These are phyloP conservation scores for Eimeria acervulina DNA, from an alignment of 169 alveolate species.

Conservation along the genomic window DNA sequence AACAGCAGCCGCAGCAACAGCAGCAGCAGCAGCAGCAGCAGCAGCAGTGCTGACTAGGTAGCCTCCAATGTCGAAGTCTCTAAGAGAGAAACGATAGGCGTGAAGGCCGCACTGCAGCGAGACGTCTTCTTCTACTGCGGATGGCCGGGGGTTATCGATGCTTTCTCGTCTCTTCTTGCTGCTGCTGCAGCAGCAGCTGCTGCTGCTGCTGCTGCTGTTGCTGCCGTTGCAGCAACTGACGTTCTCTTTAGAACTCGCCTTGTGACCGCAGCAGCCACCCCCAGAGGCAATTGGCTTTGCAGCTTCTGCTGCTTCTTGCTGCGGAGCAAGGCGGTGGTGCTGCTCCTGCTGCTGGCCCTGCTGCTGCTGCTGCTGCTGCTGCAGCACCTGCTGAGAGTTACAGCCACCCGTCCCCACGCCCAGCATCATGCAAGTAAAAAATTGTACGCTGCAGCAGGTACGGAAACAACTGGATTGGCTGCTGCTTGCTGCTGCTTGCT, in stretches of 20 bases:
- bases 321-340: neutral
- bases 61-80: slow-evolving; percentile 69
- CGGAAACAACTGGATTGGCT: neutral
- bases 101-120: slow-evolving; percentile 67
- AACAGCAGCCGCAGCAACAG: neutral
- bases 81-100: slow-evolving; percentile 72
- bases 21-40: slow-evolving; percentile 52
- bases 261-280: slow-evolving; percentile 23
- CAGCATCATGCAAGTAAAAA: neutral
- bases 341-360: slow-evolving; percentile 15
- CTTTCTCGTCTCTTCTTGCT: slow-evolving; percentile 26
- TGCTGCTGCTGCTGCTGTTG: slow-evolving; percentile 70
- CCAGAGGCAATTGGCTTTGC: neutral
- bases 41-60: slow-evolving; percentile 78
- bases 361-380: slow-evolving; percentile 55
- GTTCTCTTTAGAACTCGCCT: neutral
- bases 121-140: slow-evolving; percentile 57
- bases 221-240: slow-evolving; percentile 29
- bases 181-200: slow-evolving; percentile 63
- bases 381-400: slow-evolving; percentile 25
- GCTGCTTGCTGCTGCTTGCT: slow-evolving; percentile 7
- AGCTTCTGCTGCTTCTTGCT: neutral
- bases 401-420: neutral
- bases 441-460: neutral
- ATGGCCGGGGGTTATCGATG: neutral